Percentiles rank a stretch among this genome's conserved stretches.
Evolutionary conservation across 306 rosid species (phyloP).

Genomic region (cucumber (Cucumis sativus)): DNA sequence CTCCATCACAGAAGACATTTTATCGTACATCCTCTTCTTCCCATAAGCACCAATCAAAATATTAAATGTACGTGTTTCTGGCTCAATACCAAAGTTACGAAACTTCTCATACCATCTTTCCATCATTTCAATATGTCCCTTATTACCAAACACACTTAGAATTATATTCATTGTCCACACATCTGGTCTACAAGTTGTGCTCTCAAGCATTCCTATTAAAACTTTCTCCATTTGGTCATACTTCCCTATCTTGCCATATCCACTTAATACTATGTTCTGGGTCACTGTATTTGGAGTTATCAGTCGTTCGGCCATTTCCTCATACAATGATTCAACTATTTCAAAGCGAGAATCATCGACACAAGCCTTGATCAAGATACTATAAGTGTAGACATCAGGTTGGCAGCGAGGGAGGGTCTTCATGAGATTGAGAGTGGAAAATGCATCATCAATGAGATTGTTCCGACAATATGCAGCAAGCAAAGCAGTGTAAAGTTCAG

Average conservation of each 20-base stretch:
- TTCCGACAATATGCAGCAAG: constrained; percentile 73
- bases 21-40: constrained; percentile 79
- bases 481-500: constrained; percentile 76
- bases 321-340: constrained; percentile 49
- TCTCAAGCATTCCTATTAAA: constrained; percentile 71
- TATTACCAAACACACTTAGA: constrained; percentile 79
- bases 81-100: constrained; percentile 79
- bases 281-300: constrained; percentile 76
- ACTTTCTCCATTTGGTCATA: constrained; percentile 89
- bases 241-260: constrained; percentile 82
- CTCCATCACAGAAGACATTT: constrained; percentile 98
- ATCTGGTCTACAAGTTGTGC: constrained; percentile 70
- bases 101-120: constrained; percentile 96
- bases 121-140: constrained; percentile 81
- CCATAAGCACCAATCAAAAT: constrained; percentile 91
- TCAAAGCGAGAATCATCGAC: constrained; percentile 64
- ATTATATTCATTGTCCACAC: constrained; percentile 96
- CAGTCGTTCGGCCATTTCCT: constrained; percentile 59
- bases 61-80: constrained; percentile 89
- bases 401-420: constrained; percentile 72
- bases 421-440: constrained; percentile 57
- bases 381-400: constrained; percentile 89
- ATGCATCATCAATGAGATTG: constrained; percentile 57
- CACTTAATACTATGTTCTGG: constrained; percentile 79
- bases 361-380: constrained; percentile 68